These are phyloP conservation scores for Aspergillus asperescens DNA, from an alignment of 495 filamentous ascomycete species.

Conservation along the genomic window DNA sequence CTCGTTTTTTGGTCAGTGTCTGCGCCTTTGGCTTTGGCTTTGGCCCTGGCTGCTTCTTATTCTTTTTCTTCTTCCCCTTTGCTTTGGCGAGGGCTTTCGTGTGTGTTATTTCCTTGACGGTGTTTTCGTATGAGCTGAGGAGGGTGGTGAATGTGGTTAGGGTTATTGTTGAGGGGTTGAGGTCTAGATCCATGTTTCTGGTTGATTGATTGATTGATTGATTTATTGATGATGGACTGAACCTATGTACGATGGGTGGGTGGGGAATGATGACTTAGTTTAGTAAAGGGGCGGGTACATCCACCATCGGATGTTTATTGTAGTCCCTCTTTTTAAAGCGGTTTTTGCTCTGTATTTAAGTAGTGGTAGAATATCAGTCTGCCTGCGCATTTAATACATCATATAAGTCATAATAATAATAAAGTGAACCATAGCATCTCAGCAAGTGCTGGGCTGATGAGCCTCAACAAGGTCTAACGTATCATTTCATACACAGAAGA, in stretches of 20 bases:
- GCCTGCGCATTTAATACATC: neutral
- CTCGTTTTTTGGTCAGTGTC: neutral
- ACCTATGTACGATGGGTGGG: no score
- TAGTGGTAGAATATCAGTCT: neutral
- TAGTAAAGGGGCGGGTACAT: no score
- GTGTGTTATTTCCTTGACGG: slow-evolving; percentile 24
- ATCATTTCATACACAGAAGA: slow-evolving; percentile 19
- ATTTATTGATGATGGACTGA: no score
- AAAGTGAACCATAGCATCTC: neutral
- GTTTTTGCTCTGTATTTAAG: no score
- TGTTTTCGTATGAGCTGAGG: slow-evolving; percentile 28
- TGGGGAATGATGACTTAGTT: no score
- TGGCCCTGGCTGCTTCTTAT: no score
- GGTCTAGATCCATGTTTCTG: slow-evolving; percentile 2
- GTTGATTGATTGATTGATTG: no score
- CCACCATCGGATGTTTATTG: no score
- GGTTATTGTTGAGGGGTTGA: slow-evolving; percentile 29
- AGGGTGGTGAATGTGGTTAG: slow-evolving; percentile 28
- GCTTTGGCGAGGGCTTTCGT: slow-evolving; percentile 16
- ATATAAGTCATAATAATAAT: neutral
- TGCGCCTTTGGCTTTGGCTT: no score
- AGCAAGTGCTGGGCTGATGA: slow-evolving; percentile 1
- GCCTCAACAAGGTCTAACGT: neutral
- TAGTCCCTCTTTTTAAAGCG: no score
- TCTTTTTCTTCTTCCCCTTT: slow-evolving; percentile 6